phyloP scores from a whole-genome alignment of 2,329 filamentous ascomycete genomes.

The Ophiostoma sp. region DNA sequence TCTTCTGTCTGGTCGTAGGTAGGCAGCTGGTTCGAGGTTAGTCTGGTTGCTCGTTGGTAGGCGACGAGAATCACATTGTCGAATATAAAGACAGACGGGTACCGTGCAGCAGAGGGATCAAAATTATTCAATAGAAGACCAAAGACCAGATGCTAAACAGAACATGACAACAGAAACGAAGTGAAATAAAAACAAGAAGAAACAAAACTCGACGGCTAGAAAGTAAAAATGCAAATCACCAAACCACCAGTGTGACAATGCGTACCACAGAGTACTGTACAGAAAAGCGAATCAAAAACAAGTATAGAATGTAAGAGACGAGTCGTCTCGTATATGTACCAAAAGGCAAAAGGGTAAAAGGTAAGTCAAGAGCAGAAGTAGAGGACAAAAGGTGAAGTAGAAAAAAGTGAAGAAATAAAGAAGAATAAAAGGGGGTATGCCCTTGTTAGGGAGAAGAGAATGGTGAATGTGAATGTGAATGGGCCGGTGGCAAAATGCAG shows the following conservation, averaged over 20 bases:
- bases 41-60: too few relatives aligned
- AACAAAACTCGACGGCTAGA: neutral
- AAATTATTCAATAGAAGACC: neutral
- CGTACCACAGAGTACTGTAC: neutral
- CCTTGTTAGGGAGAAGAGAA: neutral
- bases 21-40: too few relatives aligned
- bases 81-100: neutral
- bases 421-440: neutral
- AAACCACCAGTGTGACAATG: neutral
- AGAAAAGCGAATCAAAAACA: neutral
- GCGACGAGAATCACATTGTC: neutral
- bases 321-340: slow-evolving; percentile 1
- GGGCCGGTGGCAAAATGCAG: too few relatives aligned
- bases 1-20: too few relatives aligned
- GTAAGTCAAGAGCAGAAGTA: neutral
- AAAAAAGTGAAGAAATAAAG: neutral
- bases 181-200: neutral
- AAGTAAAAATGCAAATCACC: neutral
- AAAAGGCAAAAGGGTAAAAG: neutral
- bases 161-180: neutral
- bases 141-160: neutral
- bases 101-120: neutral
- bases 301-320: slow-evolving; percentile 6
- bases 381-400: neutral
- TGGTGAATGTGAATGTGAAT: too few relatives aligned